Evolutionary conservation across 176 grass and related monocot genomes (phyloP).

Genomic region (Musa schizocarpa): DNA sequence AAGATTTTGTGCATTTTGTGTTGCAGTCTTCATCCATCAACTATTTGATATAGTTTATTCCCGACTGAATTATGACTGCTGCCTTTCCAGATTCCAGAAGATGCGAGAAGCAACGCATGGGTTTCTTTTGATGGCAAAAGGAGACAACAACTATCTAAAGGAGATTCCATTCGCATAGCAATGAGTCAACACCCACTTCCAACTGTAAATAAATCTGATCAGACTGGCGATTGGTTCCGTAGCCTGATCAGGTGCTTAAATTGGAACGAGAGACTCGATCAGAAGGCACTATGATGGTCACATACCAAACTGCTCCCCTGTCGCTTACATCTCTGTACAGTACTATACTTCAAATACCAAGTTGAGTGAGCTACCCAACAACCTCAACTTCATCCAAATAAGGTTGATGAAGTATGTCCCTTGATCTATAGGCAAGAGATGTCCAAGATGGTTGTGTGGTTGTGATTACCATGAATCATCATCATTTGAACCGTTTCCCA

Average conservation of each 20-base stretch:
- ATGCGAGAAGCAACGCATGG: slow-evolving; percentile 85
- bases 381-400: too few species aligned
- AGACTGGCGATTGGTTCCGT: slow-evolving; percentile 89
- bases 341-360: background rate
- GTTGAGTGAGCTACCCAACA: too few species aligned
- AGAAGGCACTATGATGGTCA: slow-evolving; percentile 55
- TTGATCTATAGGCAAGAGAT: background rate
- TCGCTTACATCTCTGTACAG: background rate
- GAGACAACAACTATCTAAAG: slow-evolving; percentile 77
- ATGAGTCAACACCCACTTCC: slow-evolving; percentile 91
- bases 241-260: slow-evolving; percentile 91
- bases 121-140: slow-evolving; percentile 92
- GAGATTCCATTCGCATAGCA: slow-evolving; percentile 73
- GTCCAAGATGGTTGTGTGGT: too few species aligned
- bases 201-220: slow-evolving; percentile 95
- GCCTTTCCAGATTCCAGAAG: slow-evolving; percentile 59
- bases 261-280: slow-evolving; percentile 92
- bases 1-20: slow-evolving; percentile 5
- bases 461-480: too few species aligned
- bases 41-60: background rate
- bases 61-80: background rate
- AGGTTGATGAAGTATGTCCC: background rate
- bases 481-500: too few species aligned
- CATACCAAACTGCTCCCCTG: background rate
- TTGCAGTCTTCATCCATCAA: background rate